phyloP scores from a whole-genome alignment of 345 rosid genomes.

The Linum usitatissimum region DNA sequence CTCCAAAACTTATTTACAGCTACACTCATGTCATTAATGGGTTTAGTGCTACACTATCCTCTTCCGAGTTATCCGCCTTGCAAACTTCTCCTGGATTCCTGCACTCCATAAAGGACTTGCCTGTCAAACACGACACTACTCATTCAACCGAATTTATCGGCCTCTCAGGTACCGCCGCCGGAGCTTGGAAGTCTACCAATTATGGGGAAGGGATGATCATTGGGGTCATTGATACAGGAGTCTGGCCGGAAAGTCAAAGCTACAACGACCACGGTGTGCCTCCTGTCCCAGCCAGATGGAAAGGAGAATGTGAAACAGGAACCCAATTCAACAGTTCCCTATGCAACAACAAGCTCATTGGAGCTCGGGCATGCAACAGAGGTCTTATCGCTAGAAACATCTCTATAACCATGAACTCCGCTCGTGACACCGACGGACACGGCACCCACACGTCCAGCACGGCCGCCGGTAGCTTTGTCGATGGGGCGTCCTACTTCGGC shows the following conservation, averaged over 20 bases:
- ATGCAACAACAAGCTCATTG: constrained; percentile 3
- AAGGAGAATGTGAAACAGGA: neutral
- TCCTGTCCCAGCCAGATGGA: neutral
- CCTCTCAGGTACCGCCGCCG: neutral
- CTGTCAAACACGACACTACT: constrained; percentile 3
- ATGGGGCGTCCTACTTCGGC: constrained; percentile 31
- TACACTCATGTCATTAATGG: constrained; percentile 2
- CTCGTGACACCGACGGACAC: constrained; percentile 38
- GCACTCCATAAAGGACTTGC: neutral
- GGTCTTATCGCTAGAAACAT: constrained; percentile 1
- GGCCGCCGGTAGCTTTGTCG: constrained; percentile 33
- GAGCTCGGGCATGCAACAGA: neutral
- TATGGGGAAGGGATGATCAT: constrained; percentile 2
- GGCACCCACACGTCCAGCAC: constrained; percentile 53
- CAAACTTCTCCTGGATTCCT: neutral
- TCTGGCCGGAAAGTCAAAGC: constrained; percentile 3
- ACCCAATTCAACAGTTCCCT: neutral
- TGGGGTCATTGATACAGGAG: neutral
- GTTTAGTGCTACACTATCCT: neutral
- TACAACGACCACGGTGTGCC: neutral
- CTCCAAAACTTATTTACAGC: neutral
- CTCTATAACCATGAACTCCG: constrained; percentile 39
- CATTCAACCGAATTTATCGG: neutral
- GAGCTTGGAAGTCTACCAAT: neutral
- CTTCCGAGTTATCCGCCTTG: neutral